phyloP scores from a whole-genome alignment of 2,329 filamentous ascomycete species.

The Periconia sp. region DNA sequence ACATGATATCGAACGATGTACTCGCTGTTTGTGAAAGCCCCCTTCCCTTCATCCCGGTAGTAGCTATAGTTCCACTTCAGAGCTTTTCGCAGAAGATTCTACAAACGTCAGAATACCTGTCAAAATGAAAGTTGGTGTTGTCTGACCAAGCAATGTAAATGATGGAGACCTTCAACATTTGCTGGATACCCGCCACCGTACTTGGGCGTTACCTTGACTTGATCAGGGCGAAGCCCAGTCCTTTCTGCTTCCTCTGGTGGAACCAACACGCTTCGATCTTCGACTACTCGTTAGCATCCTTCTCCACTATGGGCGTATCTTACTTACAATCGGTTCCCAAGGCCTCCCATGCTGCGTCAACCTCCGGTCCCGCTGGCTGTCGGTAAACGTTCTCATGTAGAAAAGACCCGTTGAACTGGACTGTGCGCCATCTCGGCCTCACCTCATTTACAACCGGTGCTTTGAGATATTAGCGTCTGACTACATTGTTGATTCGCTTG shows the following conservation, averaged over 20 bases:
- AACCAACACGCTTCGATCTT: conserved; percentile 53
- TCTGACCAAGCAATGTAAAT: conserved; percentile 63
- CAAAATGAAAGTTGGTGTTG: background rate
- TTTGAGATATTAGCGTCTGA: too few species aligned
- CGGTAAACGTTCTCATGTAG: conserved; percentile 62
- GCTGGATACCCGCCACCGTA: conserved; percentile 66
- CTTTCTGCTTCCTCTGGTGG: conserved; percentile 54
- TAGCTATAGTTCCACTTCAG: conserved; percentile 66
- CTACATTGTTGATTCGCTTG: too few species aligned
- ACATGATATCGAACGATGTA: conserved; percentile 62
- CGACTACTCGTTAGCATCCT: background rate
- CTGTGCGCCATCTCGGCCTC: conserved; percentile 48
- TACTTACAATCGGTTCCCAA: conserved; percentile 59
- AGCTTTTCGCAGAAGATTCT: conserved; percentile 65
- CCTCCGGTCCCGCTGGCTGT: conserved; percentile 55
- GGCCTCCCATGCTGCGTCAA: conserved; percentile 63
- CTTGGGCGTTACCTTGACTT: conserved; percentile 61
- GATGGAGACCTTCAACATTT: conserved; percentile 64
- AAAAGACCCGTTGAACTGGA: conserved; percentile 64
- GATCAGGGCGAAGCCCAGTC: conserved; percentile 60
- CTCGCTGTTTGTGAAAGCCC: conserved; percentile 63
- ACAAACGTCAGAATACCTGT: conserved; percentile 16
- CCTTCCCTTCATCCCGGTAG: conserved; percentile 57
- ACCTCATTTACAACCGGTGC: conserved; percentile 49
- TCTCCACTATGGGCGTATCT: too few species aligned